A percentile compares a stretch with the other conserved stretches of the same genome.
Evolutionary conservation across 2,329 filamentous ascomycete species (phyloP).

Genomic region (Apiospora saccharicola): DNA sequence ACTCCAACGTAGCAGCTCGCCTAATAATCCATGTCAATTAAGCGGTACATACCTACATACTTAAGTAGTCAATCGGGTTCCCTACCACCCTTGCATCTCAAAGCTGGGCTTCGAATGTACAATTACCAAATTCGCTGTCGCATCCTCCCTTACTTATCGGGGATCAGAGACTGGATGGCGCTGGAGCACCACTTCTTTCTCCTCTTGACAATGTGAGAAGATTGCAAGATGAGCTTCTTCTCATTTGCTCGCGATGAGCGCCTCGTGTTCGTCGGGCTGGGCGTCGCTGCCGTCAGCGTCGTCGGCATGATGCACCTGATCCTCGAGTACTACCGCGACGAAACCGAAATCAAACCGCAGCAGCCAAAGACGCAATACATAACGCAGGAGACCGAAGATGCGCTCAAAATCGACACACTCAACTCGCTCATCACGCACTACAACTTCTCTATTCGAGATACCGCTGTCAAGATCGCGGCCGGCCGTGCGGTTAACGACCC

Average conservation of each 20-base stretch:
- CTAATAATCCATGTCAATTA: background rate
- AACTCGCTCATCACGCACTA: conserved; percentile 73
- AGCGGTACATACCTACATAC: too few relatives aligned
- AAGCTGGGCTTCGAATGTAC: background rate
- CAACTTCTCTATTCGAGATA: conserved; percentile 76
- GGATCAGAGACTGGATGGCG: background rate
- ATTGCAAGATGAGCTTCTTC: conserved; percentile 48
- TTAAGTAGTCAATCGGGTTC: background rate
- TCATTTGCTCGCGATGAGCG: conserved; percentile 58
- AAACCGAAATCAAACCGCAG: conserved; percentile 70
- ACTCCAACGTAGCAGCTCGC: background rate
- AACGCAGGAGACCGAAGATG: conserved; percentile 77
- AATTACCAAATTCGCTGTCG: background rate
- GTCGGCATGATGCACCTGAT: conserved; percentile 64
- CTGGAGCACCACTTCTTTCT: background rate
- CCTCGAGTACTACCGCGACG: conserved; percentile 66
- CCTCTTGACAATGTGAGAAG: conserved; percentile 24
- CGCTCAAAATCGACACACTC: conserved; percentile 71
- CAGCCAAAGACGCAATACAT: conserved; percentile 76
- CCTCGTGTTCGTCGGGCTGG: conserved; percentile 60
- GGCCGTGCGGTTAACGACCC: conserved; percentile 67
- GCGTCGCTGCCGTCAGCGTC: conserved; percentile 65
- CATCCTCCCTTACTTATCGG: background rate
- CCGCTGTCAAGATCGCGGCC: conserved; percentile 66
- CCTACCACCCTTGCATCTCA: conserved; percentile 9